A percentile compares a stretch with the other conserved stretches of the same genome.
Conservation (phyloP, 176 grass and related monocot species). For the Oryza nivara region DNA sequence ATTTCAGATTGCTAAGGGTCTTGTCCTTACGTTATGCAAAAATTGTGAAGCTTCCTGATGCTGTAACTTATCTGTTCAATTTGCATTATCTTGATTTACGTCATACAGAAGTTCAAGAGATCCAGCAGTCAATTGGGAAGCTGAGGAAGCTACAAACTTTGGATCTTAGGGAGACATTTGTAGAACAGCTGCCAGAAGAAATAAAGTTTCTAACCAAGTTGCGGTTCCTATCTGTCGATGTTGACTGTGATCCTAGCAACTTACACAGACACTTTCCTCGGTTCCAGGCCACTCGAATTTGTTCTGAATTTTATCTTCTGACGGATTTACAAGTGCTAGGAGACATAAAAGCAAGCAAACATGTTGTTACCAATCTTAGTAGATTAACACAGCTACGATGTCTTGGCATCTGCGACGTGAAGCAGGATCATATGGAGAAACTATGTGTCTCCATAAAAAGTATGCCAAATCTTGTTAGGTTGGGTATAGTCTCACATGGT, state of each 20-base stretch:
- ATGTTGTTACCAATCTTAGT: not conserved
- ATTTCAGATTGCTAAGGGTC: slow-evolving; percentile 4
- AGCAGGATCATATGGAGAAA: not conserved
- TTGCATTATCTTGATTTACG: slow-evolving; percentile 16
- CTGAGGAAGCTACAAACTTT: slow-evolving; percentile 7
- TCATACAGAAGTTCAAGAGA: not conserved
- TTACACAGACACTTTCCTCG: not conserved
- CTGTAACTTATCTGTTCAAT: not conserved
- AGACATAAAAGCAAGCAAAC: not conserved
- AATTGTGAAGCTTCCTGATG: no score
- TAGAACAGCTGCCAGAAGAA: slow-evolving; percentile 3
- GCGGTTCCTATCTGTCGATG: not conserved
- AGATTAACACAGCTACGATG: not conserved
- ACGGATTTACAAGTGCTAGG: not conserved
- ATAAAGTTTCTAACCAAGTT: not conserved
- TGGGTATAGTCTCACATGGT: not conserved
- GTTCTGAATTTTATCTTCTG: not conserved
- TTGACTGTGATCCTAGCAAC: not conserved
- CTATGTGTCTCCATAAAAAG: not conserved
- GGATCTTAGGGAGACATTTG: not conserved
- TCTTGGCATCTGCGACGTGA: not conserved
- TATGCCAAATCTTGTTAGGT: not conserved
- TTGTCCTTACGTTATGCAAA: no score
- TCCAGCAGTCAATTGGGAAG: not conserved
- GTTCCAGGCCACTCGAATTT: not conserved